Base-by-base conservation (phyloP, 345 rosid genomes). In the Dipteronia dyeriana region DNA sequence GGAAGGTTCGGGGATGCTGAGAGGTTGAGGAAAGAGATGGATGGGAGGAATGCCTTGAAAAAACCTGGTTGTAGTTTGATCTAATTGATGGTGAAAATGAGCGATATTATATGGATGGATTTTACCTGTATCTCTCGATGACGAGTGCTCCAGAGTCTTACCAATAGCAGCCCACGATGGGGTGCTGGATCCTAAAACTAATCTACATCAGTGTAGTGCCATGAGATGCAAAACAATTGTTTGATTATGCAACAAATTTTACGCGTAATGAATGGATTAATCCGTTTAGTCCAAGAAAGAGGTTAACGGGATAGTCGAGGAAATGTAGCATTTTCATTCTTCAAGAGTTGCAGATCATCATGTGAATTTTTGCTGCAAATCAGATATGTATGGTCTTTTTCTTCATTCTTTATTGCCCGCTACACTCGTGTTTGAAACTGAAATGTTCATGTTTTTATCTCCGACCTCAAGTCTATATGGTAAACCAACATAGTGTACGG, bases 1-100 rank as follows among this genome's bases (percentile, higher is more conserved):
- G 98, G 96, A 77, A 88, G 92, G 84, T 90, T 79, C 76, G 38
- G 75, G 22, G 95, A 95, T 85, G 97, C 88, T 19, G 90, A 89
- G 78, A 81, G 77, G 64, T 80, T 88, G 84, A 88, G 97, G 79
- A 83, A 31, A 26, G 38, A 81, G 80, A 88, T 87, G 92, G 94
- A 90, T 57, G 57, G 79, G 76, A 84, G 83, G 41, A 85, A 85
- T 74, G 85, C 87, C 22, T 74, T 73, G 66, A 95, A 93, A 86
- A 71, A 84, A 83, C 84, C 91, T 29, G 97, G 96, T 54, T 84
- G 77, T 75, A 89, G 91, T 77, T 75, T 78, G 72, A 57, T 80
- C 39, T 86, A 47, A n/a, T 23, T 59, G 22, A 16, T n/a, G 38
- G 66, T 11, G 38, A 67, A 61, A 53, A 26, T 57, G 64, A 20